Evolutionary conservation across 116 monocot genomes (phyloP).

Genomic region (Iris pallida): DNA sequence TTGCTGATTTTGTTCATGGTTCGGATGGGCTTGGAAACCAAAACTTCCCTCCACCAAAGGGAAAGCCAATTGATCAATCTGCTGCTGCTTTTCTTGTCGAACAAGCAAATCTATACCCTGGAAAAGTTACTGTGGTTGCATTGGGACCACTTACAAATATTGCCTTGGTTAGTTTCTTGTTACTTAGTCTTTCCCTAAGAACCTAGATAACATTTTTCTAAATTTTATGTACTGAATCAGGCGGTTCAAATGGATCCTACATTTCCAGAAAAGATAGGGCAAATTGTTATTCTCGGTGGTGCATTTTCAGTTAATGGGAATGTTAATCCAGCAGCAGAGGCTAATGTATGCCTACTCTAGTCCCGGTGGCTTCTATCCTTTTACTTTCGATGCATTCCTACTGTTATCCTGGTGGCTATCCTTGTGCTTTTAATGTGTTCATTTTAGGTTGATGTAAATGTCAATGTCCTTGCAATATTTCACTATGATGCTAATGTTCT

Average conservation of each 20-base stretch:
- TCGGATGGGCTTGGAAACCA: conserved; percentile 94
- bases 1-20: conserved; percentile 90
- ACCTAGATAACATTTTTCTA: not conserved
- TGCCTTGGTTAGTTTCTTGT: conserved; percentile 59
- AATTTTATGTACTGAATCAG: conserved; percentile 27
- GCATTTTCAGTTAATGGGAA: conserved; percentile 95
- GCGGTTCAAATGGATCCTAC: conserved; percentile 84
- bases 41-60: conserved; percentile 73
- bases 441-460: not conserved
- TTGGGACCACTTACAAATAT: conserved; percentile 91
- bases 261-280: conserved; percentile 74
- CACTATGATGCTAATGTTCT: too few species aligned
- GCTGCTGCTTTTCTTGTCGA: conserved; percentile 80
- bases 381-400: not conserved
- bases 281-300: conserved; percentile 98
- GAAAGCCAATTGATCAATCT: conserved; percentile 58
- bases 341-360: conserved; percentile 56
- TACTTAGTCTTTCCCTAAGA: not conserved
- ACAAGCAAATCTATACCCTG: conserved; percentile 64
- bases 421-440: conserved; percentile 4
- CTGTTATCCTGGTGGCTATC: not conserved
- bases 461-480: not conserved
- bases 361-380: not conserved
- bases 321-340: conserved; percentile 96
- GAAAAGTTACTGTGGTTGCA: conserved; percentile 80